Evolutionary conservation across 148 eudicot species (phyloP).

Genomic region (Diospyros kaki): DNA sequence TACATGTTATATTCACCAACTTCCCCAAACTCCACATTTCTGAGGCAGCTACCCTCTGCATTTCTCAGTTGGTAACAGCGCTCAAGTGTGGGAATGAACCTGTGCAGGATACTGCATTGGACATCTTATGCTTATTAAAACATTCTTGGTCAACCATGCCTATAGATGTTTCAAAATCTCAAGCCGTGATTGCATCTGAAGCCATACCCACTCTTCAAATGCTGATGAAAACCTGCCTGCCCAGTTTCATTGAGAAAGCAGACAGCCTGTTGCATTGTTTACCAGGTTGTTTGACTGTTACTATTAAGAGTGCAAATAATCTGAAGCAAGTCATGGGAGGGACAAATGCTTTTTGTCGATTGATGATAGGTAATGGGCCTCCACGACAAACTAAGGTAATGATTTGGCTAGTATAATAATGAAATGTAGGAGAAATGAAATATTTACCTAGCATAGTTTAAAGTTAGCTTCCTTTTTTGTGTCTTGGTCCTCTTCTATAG

Average conservation of each 20-base stretch:
- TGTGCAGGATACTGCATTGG: constrained; percentile 68
- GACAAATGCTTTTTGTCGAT: constrained; percentile 69
- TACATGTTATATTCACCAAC: constrained; percentile 62
- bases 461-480: neutral
- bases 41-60: constrained; percentile 79
- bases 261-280: constrained; percentile 65
- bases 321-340: constrained; percentile 68
- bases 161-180: constrained; percentile 66
- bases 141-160: constrained; percentile 79
- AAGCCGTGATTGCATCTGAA: constrained; percentile 69
- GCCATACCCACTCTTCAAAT: constrained; percentile 75
- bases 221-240: constrained; percentile 76
- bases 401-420: neutral
- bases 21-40: constrained; percentile 69
- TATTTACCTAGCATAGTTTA: neutral
- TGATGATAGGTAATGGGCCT: constrained; percentile 73
- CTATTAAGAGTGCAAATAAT: constrained; percentile 61
- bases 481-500: neutral
- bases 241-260: constrained; percentile 76
- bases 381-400: constrained; percentile 70
- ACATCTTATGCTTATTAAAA: constrained; percentile 58
- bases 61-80: constrained; percentile 72
- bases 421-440: neutral
- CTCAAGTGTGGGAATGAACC: constrained; percentile 68
- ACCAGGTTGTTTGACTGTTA: constrained; percentile 84